phyloP scores from a whole-genome alignment of 306 rosid genomes.

The Delonix regia region DNA sequence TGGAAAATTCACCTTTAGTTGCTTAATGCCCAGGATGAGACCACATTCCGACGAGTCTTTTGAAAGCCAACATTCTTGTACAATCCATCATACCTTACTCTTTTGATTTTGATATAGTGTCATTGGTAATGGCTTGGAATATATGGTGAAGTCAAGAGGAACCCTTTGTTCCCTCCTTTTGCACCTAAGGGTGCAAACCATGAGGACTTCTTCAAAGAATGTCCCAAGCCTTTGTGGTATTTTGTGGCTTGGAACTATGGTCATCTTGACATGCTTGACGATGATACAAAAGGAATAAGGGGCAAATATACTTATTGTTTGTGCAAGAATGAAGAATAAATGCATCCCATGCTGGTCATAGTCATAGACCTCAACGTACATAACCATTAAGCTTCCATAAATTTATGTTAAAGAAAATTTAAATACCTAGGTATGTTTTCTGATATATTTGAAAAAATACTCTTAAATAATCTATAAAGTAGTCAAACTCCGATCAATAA shows the following conservation, averaged over 20 bases:
- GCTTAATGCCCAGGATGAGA: slow-evolving; percentile 83
- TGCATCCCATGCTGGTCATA: no score
- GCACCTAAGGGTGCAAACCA: slow-evolving; percentile 86
- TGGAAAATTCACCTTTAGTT: slow-evolving; percentile 62
- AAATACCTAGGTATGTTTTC: no score
- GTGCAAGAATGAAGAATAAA: slow-evolving; percentile 77
- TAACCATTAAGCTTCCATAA: no score
- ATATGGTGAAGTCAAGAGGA: slow-evolving; percentile 66
- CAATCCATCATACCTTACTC: slow-evolving; percentile 67
- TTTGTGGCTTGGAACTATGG: slow-evolving; percentile 78
- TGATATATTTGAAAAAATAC: no score
- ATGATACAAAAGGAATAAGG: slow-evolving; percentile 67
- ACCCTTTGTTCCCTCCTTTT: slow-evolving; percentile 72
- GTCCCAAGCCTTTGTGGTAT: slow-evolving; percentile 60
- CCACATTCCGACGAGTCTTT: slow-evolving; percentile 86
- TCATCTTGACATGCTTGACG: slow-evolving; percentile 81
- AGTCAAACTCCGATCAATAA: no score
- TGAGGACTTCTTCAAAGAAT: slow-evolving; percentile 70
- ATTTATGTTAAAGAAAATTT: no score
- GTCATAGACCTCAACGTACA: no score
- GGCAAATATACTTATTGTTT: slow-evolving; percentile 63
- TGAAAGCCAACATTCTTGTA: slow-evolving; percentile 88
- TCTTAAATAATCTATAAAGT: no score
- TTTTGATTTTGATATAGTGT: slow-evolving; percentile 60
- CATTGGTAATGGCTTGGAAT: slow-evolving; percentile 68